Evolutionary conservation across 345 rosid species (phyloP).

Genomic region (Euphorbia lathyris): DNA sequence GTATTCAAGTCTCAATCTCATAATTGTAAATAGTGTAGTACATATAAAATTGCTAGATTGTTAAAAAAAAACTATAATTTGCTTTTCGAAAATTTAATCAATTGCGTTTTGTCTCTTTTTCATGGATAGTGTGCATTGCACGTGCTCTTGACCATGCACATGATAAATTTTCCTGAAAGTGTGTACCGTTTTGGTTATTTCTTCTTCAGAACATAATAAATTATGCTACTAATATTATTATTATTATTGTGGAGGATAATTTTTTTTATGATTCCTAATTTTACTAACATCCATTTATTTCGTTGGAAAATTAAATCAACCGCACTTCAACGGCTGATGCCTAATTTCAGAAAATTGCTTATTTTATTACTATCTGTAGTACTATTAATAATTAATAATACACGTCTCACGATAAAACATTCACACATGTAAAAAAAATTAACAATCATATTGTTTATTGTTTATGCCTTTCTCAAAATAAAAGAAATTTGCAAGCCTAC

Average conservation of each 20-base stretch:
- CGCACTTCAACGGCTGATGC: no score
- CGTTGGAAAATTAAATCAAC: no score
- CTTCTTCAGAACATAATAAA: neutral
- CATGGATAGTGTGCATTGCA: conserved; percentile 29
- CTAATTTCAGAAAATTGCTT: no score
- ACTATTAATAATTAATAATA: no score
- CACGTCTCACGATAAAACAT: no score
- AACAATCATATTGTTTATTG: no score
- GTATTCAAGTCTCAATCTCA: conserved; percentile 13
- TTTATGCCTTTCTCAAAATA: no score
- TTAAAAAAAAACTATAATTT: conserved; percentile 2
- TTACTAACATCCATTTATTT: no score
- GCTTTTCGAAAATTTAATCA: conserved; percentile 9
- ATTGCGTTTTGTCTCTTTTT: conserved; percentile 20
- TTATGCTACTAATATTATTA: neutral
- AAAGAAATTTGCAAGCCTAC: no score
- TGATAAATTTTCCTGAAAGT: conserved; percentile 12
- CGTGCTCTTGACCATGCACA: conserved; percentile 24
- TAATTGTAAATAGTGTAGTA: conserved; percentile 18
- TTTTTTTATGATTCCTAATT: neutral
- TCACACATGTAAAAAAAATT: no score
- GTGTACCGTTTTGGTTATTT: neutral
- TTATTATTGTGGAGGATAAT: conserved; percentile 1
- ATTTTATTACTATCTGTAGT: no score
- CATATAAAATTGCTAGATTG: conserved; percentile 4